phyloP scores from a whole-genome alignment of 2,329 filamentous ascomycete genomes.

The Trichoderma atrobrunneum region DNA sequence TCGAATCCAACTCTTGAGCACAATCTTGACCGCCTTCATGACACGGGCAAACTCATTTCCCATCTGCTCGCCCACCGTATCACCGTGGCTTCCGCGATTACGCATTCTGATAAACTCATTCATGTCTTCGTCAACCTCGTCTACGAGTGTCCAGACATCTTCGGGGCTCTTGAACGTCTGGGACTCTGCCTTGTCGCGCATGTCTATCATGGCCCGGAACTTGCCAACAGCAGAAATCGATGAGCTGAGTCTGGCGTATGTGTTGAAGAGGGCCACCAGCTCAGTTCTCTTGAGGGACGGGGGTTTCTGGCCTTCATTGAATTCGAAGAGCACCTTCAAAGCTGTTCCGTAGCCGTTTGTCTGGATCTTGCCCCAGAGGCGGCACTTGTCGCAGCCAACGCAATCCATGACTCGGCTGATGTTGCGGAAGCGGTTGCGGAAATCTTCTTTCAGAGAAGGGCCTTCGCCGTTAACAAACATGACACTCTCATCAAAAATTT shows the following conservation, averaged over 20 bases:
- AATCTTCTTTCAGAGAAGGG: constrained; percentile 87
- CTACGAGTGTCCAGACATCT: constrained; percentile 29
- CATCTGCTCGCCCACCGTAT: constrained; percentile 54
- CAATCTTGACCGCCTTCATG: constrained; percentile 59
- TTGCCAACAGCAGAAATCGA: constrained; percentile 71
- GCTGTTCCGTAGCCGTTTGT: constrained; percentile 93
- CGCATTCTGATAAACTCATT: constrained; percentile 28
- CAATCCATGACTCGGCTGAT: constrained; percentile 98
- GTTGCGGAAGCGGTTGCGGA: constrained; percentile 95
- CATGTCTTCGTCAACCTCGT: constrained; percentile 29
- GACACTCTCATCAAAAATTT: constrained; percentile 89
- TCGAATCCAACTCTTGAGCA: constrained; percentile 67
- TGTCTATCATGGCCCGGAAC: constrained; percentile 58
- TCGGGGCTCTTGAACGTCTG: not conserved
- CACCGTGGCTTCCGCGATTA: constrained; percentile 32
- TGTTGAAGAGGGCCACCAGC: constrained; percentile 92
- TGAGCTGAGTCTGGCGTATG: constrained; percentile 80
- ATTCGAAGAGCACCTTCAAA: constrained; percentile 93
- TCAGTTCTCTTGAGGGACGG: constrained; percentile 83
- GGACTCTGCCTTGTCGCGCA: constrained; percentile 31
- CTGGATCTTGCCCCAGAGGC: constrained; percentile 96
- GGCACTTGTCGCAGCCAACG: constrained; percentile 96
- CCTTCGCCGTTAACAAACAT: constrained; percentile 85
- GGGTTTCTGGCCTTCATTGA: constrained; percentile 66
- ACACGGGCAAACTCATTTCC: constrained; percentile 63